Conservation (phyloP, 2,329 filamentous ascomycete species). For the Gliomastix tumulicola region DNA sequence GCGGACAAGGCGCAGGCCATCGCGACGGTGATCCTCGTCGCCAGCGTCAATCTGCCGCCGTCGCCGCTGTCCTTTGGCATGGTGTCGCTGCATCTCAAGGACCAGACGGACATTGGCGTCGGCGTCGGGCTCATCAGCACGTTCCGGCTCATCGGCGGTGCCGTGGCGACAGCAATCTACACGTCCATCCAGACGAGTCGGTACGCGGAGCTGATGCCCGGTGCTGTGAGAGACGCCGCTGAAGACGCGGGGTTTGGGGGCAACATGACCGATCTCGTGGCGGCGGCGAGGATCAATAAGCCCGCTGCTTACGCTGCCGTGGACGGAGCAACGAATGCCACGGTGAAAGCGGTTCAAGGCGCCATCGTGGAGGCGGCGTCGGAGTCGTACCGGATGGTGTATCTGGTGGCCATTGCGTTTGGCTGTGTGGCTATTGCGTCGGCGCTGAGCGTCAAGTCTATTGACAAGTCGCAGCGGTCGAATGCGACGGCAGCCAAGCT, state of each 20-base stretch:
- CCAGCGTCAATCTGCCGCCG: constrained; percentile 19
- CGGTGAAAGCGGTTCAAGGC: constrained; percentile 18
- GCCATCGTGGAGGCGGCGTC: constrained; percentile 20
- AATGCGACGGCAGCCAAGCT: constrained; percentile 13
- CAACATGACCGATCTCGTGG: constrained; percentile 13
- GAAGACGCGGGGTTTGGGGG: constrained; percentile 5
- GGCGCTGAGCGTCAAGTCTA: constrained; percentile 18
- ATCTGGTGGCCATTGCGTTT: constrained; percentile 24
- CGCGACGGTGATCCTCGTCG: constrained; percentile 18
- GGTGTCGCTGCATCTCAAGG: constrained; percentile 22
- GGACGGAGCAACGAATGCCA: constrained; percentile 12
- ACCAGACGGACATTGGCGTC: constrained; percentile 24
- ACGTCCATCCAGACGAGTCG: constrained; percentile 21
- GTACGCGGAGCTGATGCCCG: constrained; percentile 13
- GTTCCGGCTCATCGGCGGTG: constrained; percentile 25
- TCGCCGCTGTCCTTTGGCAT: constrained; percentile 23
- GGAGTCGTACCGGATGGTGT: constrained; percentile 21
- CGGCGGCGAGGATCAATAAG: constrained; percentile 19
- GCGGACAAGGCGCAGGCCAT: constrained; percentile 23
- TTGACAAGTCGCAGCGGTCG: constrained; percentile 19
- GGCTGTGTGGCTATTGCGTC: constrained; percentile 19
- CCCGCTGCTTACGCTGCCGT: constrained; percentile 21
- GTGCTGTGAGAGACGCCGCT: constrained; percentile 12
- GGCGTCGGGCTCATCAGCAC: constrained; percentile 25
- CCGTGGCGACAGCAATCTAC: constrained; percentile 27